phyloP scores from a whole-genome alignment of 345 rosid species.

The Kandelia obovata region DNA sequence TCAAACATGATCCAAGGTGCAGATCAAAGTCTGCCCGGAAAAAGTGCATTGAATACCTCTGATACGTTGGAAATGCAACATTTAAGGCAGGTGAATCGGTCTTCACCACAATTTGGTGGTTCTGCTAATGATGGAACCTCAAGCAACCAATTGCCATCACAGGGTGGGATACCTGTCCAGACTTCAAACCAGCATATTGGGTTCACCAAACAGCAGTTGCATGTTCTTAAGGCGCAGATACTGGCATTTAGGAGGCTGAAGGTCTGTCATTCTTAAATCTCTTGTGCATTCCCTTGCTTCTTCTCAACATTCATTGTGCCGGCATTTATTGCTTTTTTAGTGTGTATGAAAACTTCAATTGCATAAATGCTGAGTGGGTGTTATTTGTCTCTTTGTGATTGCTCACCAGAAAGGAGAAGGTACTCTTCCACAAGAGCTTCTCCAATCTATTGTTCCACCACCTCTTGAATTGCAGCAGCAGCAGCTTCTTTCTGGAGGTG shows the following conservation, averaged over 20 bases:
- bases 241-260: slow-evolving; percentile 92
- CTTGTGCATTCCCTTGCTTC: neutral
- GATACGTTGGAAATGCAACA: slow-evolving; percentile 62
- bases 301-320: neutral
- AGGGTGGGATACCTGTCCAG: slow-evolving; percentile 54
- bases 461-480: slow-evolving; percentile 73
- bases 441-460: slow-evolving; percentile 83
- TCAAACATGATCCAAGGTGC: slow-evolving; percentile 43
- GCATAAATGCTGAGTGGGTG: slow-evolving; percentile 3
- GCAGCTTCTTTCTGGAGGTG: slow-evolving; percentile 47
- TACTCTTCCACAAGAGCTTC: slow-evolving; percentile 90
- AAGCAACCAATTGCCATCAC: slow-evolving; percentile 36
- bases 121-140: slow-evolving; percentile 50
- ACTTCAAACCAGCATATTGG: slow-evolving; percentile 51
- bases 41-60: slow-evolving; percentile 41
- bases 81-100: slow-evolving; percentile 59
- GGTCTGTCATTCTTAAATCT: slow-evolving; percentile 41
- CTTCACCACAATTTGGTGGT: slow-evolving; percentile 48
- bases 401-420: slow-evolving; percentile 87
- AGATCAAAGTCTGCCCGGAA: slow-evolving; percentile 55
- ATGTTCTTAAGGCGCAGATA: slow-evolving; percentile 98
- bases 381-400: slow-evolving; percentile 19
- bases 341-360: neutral
- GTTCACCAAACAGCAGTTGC: slow-evolving; percentile 91
- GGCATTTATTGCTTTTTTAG: neutral